A percentile compares a stretch with the other conserved stretches of the same genome.
Conservation (phyloP, 495 filamentous ascomycete species). For the Xylaria telfairii region DNA sequence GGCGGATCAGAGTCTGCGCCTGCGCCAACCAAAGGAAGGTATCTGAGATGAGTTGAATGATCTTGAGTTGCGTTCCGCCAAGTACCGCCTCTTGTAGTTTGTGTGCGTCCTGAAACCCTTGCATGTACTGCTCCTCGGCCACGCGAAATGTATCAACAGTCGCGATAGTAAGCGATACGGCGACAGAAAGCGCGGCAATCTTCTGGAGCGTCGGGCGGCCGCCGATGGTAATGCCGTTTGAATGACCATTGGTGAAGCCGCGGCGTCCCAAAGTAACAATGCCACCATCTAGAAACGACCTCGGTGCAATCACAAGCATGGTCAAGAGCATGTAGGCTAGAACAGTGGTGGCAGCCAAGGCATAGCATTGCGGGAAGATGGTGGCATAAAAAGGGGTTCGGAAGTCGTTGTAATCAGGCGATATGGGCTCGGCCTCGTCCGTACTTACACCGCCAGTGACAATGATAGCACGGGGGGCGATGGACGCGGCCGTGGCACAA, state of each 20-base stretch:
- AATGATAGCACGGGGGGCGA: constrained; percentile 49
- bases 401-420: constrained; percentile 58
- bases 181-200: constrained; percentile 87
- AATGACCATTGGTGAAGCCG: constrained; percentile 82
- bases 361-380: constrained; percentile 87
- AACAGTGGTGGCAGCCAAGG: constrained; percentile 87
- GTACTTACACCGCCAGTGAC: constrained; percentile 52
- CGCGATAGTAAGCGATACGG: constrained; percentile 90
- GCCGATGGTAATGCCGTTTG: constrained; percentile 81
- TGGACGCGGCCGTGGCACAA: constrained; percentile 46
- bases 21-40: constrained; percentile 97
- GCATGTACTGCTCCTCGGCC: constrained; percentile 77
- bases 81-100: constrained; percentile 76
- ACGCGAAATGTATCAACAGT: constrained; percentile 86
- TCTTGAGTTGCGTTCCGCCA: constrained; percentile 79
- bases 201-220: constrained; percentile 96
- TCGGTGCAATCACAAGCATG: constrained; percentile 89
- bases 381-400: constrained; percentile 92
- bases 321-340: constrained; percentile 93
- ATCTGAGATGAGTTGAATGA: constrained; percentile 90
- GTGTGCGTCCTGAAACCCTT: constrained; percentile 72
- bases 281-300: constrained; percentile 86
- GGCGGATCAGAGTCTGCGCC: constrained; percentile 91
- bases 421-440: constrained; percentile 40
- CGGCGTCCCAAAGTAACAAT: constrained; percentile 80